These are phyloP conservation scores for Melocanna baccifera DNA, from an alignment of 176 grass and related monocot genomes.

Conservation along the genomic window DNA sequence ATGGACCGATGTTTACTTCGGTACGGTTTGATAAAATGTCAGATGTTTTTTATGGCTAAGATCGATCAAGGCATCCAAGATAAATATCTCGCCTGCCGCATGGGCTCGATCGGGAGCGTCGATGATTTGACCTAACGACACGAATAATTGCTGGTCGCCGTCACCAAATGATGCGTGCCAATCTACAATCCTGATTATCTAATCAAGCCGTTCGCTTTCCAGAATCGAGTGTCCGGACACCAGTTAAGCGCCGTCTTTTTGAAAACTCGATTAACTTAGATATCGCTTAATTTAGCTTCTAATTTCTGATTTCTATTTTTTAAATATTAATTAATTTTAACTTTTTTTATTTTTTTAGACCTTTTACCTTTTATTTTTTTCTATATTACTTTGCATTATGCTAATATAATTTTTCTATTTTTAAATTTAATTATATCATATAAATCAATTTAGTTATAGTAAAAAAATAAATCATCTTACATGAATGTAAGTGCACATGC, in stretches of 20 bases:
- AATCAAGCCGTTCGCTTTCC: conserved; percentile 13
- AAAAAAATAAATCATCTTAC: too few relatives aligned
- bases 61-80: neutral
- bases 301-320: too few relatives aligned
- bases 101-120: neutral
- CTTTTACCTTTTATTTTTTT: too few relatives aligned
- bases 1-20: too few relatives aligned
- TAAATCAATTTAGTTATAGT: too few relatives aligned
- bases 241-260: neutral
- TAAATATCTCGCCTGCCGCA: neutral
- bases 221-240: neutral
- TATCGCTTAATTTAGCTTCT: too few relatives aligned
- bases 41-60: neutral
- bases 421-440: too few relatives aligned
- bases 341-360: too few relatives aligned
- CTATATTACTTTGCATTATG: too few relatives aligned
- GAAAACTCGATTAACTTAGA: neutral
- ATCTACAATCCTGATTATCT: neutral
- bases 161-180: conserved; percentile 18
- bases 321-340: too few relatives aligned
- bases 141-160: conserved; percentile 24
- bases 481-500: too few relatives aligned
- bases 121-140: neutral
- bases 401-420: too few relatives aligned
- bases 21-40: neutral